Base-by-base conservation (phyloP, 306 rosid genomes). In the Acmispon strigosus region DNA sequence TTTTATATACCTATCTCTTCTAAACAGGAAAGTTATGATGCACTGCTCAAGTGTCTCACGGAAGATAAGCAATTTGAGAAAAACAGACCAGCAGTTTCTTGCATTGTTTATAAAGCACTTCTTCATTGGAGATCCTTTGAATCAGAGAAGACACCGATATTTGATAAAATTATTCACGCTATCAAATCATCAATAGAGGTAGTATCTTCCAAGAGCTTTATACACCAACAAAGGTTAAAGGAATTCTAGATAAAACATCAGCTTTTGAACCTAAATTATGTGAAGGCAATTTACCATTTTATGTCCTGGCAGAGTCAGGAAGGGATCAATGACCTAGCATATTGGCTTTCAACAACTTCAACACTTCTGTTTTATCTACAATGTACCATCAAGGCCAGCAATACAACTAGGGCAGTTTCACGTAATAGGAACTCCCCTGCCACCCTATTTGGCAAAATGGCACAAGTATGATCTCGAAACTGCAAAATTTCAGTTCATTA, bases 111-210 rank as follows among this genome's bases (percentile, higher is more conserved):
- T 83, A 89, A 85, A 78, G 61, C 91, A 71, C 96, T 91, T 81
- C 86, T 91, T 72, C 97, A 89, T 45, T 91, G 97, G 97, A 75
- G 97, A 79, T 89, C 91, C 19, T 89, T 91, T 79, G 97, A 91
- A 74, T 88, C 96, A 55, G 93, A 87, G 73, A 91, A 81, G 73
- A 89, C 97, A 37, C 85, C 76, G 73, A 83, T 91, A 80, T 91
- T 91, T 71, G 97, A 91, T 74, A 85, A 85, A 72, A 87, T 91
- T 55, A 89, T 66, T 61, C 93, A 91, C 42, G 68, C 81, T 50
- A 85, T 91, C 43, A 76, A 91, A 64, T 72, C 86, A 44, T 75
- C 84, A 47, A 81, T 87, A 62, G 97, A 91, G 93, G 96, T 89
- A 87, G 27, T 32, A 45, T 49, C 39, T 24, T 52, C 53, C 70